phyloP scores from a whole-genome alignment of 768 basidiomycete species.

The Collybiopsis luxurians region DNA sequence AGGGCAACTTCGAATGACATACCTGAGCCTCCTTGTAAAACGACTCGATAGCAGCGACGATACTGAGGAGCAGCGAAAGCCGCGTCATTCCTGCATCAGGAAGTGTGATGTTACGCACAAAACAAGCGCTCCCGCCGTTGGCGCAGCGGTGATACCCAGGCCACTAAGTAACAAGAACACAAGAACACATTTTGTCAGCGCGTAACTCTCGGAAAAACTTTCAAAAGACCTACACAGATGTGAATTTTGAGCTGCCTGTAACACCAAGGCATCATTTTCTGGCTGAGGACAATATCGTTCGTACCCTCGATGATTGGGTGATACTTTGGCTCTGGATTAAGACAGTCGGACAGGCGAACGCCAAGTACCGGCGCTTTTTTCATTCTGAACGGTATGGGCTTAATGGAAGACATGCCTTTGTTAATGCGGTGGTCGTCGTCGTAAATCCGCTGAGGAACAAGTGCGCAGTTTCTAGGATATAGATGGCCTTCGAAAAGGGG shows the following conservation, averaged over 20 bases:
- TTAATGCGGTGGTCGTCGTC: not conserved
- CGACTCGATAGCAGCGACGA: constrained; percentile 28
- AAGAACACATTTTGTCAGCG: too few species aligned
- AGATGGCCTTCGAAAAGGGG: not conserved
- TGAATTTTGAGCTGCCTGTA: constrained; percentile 25
- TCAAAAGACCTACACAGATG: constrained; percentile 16
- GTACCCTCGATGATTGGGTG: not conserved
- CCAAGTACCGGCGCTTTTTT: not conserved
- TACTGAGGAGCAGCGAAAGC: constrained; percentile 24
- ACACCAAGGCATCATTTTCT: constrained; percentile 1
- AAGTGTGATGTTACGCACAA: constrained; percentile 36
- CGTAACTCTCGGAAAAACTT: not conserved
- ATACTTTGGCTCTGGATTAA: not conserved
- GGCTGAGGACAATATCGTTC: not conserved
- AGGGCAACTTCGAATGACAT: too few species aligned
- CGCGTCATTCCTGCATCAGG: constrained; percentile 29
- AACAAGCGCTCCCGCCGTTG: too few species aligned
- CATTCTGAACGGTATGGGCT: constrained; percentile 3
- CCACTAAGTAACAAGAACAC: constrained; percentile 34
- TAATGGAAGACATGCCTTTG: not conserved
- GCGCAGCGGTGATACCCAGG: constrained; percentile 48
- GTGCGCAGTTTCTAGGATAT: constrained; percentile 1
- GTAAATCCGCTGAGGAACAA: not conserved
- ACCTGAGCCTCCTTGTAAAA: constrained; percentile 30
- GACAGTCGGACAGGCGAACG: not conserved